These are phyloP conservation scores for Rhododendron mucronatum DNA, from an alignment of 148 eudicot genomes.

Conservation along the genomic window DNA sequence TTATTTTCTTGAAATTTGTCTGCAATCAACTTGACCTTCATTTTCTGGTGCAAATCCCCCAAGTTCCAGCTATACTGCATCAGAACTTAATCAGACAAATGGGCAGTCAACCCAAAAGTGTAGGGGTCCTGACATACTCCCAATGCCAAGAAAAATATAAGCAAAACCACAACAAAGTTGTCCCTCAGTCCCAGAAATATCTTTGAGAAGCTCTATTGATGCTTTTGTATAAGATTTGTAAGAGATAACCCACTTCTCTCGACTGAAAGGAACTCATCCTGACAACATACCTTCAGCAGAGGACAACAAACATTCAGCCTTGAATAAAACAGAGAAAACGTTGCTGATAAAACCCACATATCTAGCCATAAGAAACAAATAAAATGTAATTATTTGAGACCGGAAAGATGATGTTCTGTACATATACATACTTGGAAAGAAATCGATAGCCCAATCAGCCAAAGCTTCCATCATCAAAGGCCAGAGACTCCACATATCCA, in stretches of 20 bases:
- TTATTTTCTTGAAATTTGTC: not conserved
- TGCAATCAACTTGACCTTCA: not conserved
- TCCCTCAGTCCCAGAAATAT: not conserved
- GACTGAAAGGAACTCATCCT: not conserved
- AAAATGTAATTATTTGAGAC: not conserved
- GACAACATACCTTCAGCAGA: not conserved
- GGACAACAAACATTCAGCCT: not conserved
- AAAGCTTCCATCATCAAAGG: slow-evolving; percentile 93
- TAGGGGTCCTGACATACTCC: not conserved
- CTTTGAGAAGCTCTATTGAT: not conserved
- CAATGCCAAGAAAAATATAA: not conserved
- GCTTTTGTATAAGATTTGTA: not conserved
- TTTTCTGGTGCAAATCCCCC: not conserved
- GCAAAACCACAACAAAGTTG: not conserved
- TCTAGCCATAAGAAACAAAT: not conserved
- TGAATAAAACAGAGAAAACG: not conserved
- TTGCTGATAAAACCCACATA: not conserved
- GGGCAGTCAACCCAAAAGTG: not conserved
- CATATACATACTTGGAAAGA: slow-evolving; percentile 74
- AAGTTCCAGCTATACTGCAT: not conserved
- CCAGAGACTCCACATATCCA: slow-evolving; percentile 99
- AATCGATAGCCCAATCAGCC: slow-evolving; percentile 98
- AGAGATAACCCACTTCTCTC: not conserved
- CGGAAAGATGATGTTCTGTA: not conserved
- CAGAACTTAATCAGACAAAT: not conserved